These are phyloP conservation scores for Pichia sp. DNA, from an alignment of 1,139 yeast species.

Conservation along the genomic window DNA sequence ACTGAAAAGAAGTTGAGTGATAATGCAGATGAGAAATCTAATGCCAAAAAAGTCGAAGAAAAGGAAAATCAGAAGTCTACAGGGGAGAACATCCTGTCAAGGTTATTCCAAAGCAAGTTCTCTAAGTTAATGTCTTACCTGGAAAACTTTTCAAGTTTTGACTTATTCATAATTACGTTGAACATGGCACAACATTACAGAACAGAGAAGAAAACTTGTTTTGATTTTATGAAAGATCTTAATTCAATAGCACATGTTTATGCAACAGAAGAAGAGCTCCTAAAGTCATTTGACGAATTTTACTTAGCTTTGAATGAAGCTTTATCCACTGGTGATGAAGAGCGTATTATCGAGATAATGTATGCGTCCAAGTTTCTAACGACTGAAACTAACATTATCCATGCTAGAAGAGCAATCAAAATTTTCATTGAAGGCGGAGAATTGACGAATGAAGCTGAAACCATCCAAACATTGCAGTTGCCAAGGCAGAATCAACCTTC, in stretches of 20 bases:
- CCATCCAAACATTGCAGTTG: neutral
- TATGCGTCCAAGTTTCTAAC: conserved; percentile 4
- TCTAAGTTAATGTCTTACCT: neutral
- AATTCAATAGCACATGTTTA: conserved; percentile 18
- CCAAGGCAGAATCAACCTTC: neutral
- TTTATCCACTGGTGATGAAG: conserved; percentile 12
- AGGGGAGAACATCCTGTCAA: neutral
- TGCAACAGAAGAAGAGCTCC: conserved; percentile 1
- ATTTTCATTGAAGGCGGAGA: neutral
- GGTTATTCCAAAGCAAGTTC: neutral
- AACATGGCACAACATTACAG: conserved; percentile 22
- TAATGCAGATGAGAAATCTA: neutral
- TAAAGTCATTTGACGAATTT: conserved; percentile 18
- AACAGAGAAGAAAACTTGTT: conserved; percentile 19
- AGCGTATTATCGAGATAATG: conserved; percentile 13
- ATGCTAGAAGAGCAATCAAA: conserved; percentile 2
- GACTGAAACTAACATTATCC: neutral
- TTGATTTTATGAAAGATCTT: conserved; percentile 20
- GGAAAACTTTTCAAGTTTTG: conserved; percentile 7
- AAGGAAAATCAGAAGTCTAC: neutral
- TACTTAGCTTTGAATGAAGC: conserved; percentile 14
- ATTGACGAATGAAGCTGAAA: neutral
- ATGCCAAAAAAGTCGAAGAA: neutral
- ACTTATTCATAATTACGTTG: conserved; percentile 18
- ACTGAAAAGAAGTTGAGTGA: neutral